phyloP scores from a whole-genome alignment of 2,329 filamentous ascomycete species.

The Diaporthe capsici region DNA sequence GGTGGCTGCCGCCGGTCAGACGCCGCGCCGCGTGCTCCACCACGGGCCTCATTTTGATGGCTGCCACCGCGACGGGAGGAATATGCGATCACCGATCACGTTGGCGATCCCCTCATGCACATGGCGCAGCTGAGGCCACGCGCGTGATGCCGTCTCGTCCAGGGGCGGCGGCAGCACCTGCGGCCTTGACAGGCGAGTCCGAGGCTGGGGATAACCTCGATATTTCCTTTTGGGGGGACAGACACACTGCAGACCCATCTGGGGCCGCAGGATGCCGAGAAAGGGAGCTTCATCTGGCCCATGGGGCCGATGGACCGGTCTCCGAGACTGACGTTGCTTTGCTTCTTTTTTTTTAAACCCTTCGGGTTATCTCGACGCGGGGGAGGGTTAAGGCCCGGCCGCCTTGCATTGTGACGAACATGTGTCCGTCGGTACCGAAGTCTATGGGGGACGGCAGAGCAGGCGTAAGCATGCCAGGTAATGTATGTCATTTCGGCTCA shows the following conservation, averaged over 20 bases:
- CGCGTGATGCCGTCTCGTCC: background rate
- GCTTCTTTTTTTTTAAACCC: background rate
- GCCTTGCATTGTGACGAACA: background rate
- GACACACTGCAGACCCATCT: background rate
- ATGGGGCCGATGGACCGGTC: conserved; percentile 17
- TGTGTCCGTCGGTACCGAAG: conserved; percentile 1
- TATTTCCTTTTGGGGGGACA: background rate
- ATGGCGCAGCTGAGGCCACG: conserved; percentile 31
- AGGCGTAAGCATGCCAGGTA: conserved; percentile 16
- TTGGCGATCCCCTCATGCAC: conserved; percentile 34
- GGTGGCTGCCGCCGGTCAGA: conserved; percentile 36
- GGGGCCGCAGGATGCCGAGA: background rate
- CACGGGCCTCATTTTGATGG: conserved; percentile 13
- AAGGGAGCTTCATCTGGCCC: conserved; percentile 26
- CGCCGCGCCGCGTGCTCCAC: conserved; percentile 4
- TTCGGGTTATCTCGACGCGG: conserved; percentile 22
- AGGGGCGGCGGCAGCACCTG: conserved; percentile 4
- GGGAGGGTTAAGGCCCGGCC: background rate
- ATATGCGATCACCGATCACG: conserved; percentile 33
- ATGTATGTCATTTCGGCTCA: conserved; percentile 21
- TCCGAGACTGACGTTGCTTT: conserved; percentile 23
- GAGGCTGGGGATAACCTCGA: background rate
- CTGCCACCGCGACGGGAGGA: conserved; percentile 28
- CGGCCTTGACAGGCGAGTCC: conserved; percentile 25
- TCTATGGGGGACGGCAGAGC: conserved; percentile 5